Base-by-base conservation (phyloP, 2,329 filamentous ascomycete species). In the Cordyceps militaris region DNA sequence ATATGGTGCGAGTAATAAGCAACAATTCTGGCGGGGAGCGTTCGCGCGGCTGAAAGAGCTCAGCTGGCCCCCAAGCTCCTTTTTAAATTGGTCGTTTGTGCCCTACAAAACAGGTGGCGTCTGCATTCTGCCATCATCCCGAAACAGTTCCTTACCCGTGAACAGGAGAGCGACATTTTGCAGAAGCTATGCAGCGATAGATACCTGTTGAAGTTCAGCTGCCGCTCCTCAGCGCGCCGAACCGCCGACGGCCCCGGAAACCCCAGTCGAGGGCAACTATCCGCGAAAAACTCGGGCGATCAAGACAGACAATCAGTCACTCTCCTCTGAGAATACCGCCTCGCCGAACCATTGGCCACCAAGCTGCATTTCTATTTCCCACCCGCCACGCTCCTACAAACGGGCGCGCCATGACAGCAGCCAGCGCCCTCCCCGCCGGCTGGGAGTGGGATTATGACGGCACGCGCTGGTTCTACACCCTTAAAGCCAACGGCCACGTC, bases 401-500 rank as follows among this genome's bases (percentile, higher is more conserved):
- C 38, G 21, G 10, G n/a, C 38, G 16, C 16, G 21, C 38, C n/a
- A 7, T 8, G n/a, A n/a, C 38, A n/a, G 10, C 38, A 32, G 38
- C 38, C 38, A 56, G 24, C 46, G 46, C 67, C 50, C 76, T 84
- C 32, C 79, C 79, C 2, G 70, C 74, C 8, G 78, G 78, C 56
- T 84, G 81, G 81, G 79, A 82, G 58, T 75, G 71, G 64, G 81
- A 83, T 66, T 83, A 83, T 63, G 81, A 84, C 61, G 80, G 80
- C 55, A 63, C 62, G 21, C 76, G 81, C 26, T 84, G 81, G 81
- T 78, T 83, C 68, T 84, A 80, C 66, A 75, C 74, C 53, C 83
- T 80, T 70, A 78, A 73, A 61, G 70, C 80, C 24, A 82, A 77
- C 9, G 80, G 80, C 10, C 70, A 77, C 36, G 69, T 77, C 16